Evolutionary conservation across 2,329 filamentous ascomycete genomes (phyloP), one percentile per base, ranked within the genome.

Genomic region (Scolecobasidium constrictum): DNA sequence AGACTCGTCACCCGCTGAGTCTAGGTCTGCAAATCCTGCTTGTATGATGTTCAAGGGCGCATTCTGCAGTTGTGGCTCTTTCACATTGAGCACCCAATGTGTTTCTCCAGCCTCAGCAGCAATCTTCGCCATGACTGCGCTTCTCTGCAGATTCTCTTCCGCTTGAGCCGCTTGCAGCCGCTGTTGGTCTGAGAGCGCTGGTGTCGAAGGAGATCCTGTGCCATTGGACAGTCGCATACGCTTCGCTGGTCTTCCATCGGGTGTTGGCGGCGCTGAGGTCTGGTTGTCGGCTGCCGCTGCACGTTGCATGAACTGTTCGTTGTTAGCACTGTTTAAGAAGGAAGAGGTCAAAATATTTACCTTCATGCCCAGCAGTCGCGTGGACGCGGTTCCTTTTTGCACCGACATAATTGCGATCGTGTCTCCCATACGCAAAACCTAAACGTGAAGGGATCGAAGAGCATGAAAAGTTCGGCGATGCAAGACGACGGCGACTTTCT

Each of bases 321-420:
- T 22, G n/a, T 3, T 31, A 42, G 23, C 54, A 28, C 52, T 48
- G 40, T n/a, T n/a, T n/a, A n/a, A n/a, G n/a, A n/a, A n/a, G n/a
- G n/a, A n/a, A n/a, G n/a, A n/a, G n/a, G n/a, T n/a, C n/a, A n/a
- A n/a, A n/a, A n/a, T n/a, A n/a, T 51, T 19, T 56, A 71, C 74
- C 64, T 94, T 94, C 87, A 94, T 95, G 28, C 84, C 88, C 56
- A 93, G 72, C 38, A 95, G 79, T 51, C 87, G 80, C 46, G 83
- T 88, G 49, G 88, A 94, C 78, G 93, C 38, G 35, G 43, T 13
- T 37, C 38, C 40, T 38, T 43, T 39, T 33, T 37, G 20, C 21
- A 31, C 38, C 7, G 35, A n/a, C 35, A 39, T 44, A n/a, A 23
- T 42, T 23, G 40, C 19, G 34, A n/a, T 9, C 34, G 26, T 31